A percentile compares a stretch with the other conserved stretches of the same genome.
These are phyloP conservation scores for Aspergillus incahuasiensis DNA, from an alignment of 495 filamentous ascomycete species.

Conservation along the genomic window DNA sequence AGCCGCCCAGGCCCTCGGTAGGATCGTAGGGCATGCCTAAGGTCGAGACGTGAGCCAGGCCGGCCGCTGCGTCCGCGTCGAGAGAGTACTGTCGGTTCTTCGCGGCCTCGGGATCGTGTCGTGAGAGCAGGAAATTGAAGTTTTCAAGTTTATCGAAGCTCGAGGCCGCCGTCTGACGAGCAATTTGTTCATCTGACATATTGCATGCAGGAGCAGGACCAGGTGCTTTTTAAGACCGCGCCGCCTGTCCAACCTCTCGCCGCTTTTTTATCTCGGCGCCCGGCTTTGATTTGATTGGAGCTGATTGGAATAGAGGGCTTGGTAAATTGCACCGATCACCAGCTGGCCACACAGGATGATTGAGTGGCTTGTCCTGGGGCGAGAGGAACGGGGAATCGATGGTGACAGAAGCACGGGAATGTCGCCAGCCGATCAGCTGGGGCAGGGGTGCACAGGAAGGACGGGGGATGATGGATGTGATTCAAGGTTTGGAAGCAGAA, in stretches of 20 bases:
- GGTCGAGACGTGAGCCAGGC: constrained; percentile 34
- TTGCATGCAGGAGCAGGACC: constrained; percentile 15
- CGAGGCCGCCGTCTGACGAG: constrained; percentile 24
- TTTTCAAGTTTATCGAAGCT: constrained; percentile 40
- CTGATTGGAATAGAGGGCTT: constrained; percentile 14
- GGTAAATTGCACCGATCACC: constrained; percentile 11
- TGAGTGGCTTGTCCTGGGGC: constrained; percentile 13
- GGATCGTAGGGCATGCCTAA: constrained; percentile 45
- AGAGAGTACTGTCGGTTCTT: constrained; percentile 43
- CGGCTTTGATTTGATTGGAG: constrained; percentile 13
- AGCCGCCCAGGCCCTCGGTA: constrained; percentile 44
- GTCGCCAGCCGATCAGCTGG: constrained; percentile 28
- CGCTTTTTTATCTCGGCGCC: constrained; percentile 4
- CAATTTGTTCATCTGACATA: constrained; percentile 39
- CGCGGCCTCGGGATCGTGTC: constrained; percentile 31
- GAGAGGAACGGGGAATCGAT: constrained; percentile 14
- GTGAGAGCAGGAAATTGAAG: constrained; percentile 41
- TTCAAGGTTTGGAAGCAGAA: constrained; percentile 10
- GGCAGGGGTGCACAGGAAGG: constrained; percentile 5
- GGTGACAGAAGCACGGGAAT: constrained; percentile 15
- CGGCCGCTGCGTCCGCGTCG: constrained; percentile 32
- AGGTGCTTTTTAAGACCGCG: constrained; percentile 12
- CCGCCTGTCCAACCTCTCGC: background rate
- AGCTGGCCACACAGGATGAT: constrained; percentile 9
- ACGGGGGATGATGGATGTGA: background rate